Percentiles rank a stretch among this genome's conserved stretches.
Conservation (phyloP, 768 basidiomycete species). For the Phaeotremella skinneri region DNA sequence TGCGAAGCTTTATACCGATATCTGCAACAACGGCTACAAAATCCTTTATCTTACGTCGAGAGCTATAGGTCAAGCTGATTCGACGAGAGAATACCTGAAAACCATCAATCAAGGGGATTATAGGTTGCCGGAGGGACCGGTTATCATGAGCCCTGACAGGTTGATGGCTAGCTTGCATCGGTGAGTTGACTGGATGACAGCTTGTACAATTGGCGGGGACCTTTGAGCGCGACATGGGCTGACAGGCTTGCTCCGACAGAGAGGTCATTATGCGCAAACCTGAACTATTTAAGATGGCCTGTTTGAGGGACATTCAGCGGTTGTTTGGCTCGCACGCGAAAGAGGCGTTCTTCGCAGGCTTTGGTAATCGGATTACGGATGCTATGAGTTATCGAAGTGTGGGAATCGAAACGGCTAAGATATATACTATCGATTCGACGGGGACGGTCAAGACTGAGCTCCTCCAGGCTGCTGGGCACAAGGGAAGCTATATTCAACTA, state of each 20-base stretch:
- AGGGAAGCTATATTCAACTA: slow-evolving; percentile 98
- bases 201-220: not conserved
- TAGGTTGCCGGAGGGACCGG: slow-evolving; percentile 94
- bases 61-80: slow-evolving; percentile 96
- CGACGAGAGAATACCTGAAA: slow-evolving; percentile 88
- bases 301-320: slow-evolving; percentile 87
- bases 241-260: slow-evolving; percentile 53
- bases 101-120: slow-evolving; percentile 94
- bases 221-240: not conserved
- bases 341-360: slow-evolving; percentile 91
- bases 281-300: slow-evolving; percentile 99
- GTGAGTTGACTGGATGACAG: slow-evolving; percentile 55
- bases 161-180: slow-evolving; percentile 91
- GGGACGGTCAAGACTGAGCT: slow-evolving; percentile 97
- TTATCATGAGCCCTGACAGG: slow-evolving; percentile 97
- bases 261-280: slow-evolving; percentile 99
- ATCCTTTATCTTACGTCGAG: slow-evolving; percentile 96
- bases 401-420: slow-evolving; percentile 85
- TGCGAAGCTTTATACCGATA: slow-evolving; percentile 95
- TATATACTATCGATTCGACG: slow-evolving; percentile 89
- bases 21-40: slow-evolving; percentile 91
- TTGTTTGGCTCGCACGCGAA: slow-evolving; percentile 65
- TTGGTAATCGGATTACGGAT: slow-evolving; percentile 97
- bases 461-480: slow-evolving; percentile 93
- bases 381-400: slow-evolving; percentile 96